Evolutionary conservation across 306 rosid species (phyloP).

Genomic region (Pueraria montana): DNA sequence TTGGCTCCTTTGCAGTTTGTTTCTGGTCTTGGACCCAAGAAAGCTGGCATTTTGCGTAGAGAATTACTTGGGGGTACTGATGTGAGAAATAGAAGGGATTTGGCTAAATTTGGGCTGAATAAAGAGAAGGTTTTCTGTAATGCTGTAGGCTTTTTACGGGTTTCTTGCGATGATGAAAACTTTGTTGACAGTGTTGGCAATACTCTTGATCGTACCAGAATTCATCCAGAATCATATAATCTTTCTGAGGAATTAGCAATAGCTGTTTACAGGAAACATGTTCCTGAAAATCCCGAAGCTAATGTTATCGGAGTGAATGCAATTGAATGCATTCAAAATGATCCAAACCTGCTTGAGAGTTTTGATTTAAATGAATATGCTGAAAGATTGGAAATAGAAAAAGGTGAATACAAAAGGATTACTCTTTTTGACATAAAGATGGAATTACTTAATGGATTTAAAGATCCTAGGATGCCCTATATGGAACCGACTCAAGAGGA

Average conservation of each 20-base stretch:
- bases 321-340: conserved; percentile 53
- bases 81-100: conserved; percentile 53
- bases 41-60: conserved; percentile 51
- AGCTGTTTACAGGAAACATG: conserved; percentile 46
- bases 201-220: conserved; percentile 56
- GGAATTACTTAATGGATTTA: conserved; percentile 61
- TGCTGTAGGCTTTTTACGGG: conserved; percentile 60
- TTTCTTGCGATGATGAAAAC: conserved; percentile 46
- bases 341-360: conserved; percentile 49
- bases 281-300: conserved; percentile 36
- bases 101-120: conserved; percentile 54
- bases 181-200: conserved; percentile 44
- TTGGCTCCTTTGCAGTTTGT: conserved; percentile 61
- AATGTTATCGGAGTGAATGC: conserved; percentile 43
- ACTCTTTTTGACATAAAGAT: conserved; percentile 58
- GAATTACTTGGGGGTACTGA: conserved; percentile 50
- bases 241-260: conserved; percentile 60
- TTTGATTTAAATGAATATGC: conserved; percentile 61
- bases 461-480: conserved; percentile 60
- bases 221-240: conserved; percentile 65
- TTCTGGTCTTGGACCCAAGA: conserved; percentile 64
- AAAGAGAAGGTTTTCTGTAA: conserved; percentile 57
- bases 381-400: conserved; percentile 47
- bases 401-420: conserved; percentile 44
- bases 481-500: conserved; percentile 57